These are phyloP conservation scores for Pseudisothecium myosuroides DNA, from an alignment of 225 moss, liverwort and hornwort species.

Conservation along the genomic window DNA sequence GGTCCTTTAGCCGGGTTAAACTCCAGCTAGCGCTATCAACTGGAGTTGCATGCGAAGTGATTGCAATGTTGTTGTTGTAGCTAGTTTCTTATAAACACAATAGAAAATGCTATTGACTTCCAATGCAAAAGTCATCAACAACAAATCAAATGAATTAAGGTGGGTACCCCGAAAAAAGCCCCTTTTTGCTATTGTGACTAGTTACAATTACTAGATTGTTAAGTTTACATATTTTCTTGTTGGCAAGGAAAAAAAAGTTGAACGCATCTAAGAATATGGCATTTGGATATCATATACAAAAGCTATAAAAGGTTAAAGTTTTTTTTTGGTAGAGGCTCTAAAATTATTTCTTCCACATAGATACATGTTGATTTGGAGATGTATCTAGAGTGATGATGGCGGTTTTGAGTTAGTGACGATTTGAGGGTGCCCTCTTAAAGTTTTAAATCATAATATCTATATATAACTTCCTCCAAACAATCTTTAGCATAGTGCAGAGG, in stretches of 20 bases:
- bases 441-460: too few species aligned
- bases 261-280: accelerated
- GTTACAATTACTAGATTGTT: too few species aligned
- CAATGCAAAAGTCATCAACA: neutral
- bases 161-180: too few species aligned
- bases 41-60: too few species aligned
- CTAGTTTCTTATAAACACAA: neutral
- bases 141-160: neutral
- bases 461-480: neutral
- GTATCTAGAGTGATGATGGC: accelerated
- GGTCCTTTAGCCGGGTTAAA: too few species aligned
- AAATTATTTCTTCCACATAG: neutral
- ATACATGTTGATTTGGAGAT: neutral
- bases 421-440: accelerated
- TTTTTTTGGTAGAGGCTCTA: neutral
- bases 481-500: accelerated
- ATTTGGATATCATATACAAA: neutral
- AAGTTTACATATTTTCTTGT: neutral
- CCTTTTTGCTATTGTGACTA: neutral
- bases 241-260: neutral
- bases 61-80: too few species aligned
- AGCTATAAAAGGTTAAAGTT: neutral
- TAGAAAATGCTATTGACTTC: neutral
- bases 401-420: accelerated
- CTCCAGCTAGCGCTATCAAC: too few species aligned